Percentiles rank a stretch among this genome's conserved stretches.
phyloP scores from a whole-genome alignment of 2,329 filamentous ascomycete species.

The Volutella citrinella region DNA sequence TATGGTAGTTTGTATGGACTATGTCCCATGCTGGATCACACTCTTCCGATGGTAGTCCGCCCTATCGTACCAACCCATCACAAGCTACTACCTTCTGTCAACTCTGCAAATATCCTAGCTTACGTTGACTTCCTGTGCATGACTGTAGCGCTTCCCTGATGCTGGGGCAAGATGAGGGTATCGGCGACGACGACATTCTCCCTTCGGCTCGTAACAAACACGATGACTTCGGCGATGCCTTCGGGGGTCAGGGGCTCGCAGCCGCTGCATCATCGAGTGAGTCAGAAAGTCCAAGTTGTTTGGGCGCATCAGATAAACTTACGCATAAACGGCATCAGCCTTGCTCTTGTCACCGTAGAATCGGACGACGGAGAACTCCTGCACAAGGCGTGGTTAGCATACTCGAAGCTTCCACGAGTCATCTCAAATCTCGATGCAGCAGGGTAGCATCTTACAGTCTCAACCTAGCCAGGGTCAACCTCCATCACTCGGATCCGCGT shows the following conservation, averaged over 20 bases:
- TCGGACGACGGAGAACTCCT: constrained; percentile 87
- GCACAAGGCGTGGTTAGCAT: constrained; percentile 4
- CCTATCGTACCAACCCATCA: too few species aligned
- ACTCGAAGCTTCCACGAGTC: not conserved
- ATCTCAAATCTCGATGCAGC: too few species aligned
- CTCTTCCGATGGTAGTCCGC: too few species aligned
- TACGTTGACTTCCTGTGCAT: constrained; percentile 27
- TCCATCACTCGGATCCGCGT: constrained; percentile 81
- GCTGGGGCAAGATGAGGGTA: constrained; percentile 80
- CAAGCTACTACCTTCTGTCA: too few species aligned
- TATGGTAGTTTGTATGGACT: too few species aligned
- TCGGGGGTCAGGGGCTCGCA: constrained; percentile 82
- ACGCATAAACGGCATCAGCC: constrained; percentile 87
- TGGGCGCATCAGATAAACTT: constrained; percentile 30
- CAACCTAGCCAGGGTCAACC: constrained; percentile 88
- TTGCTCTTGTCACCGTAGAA: constrained; percentile 87
- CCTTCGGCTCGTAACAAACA: constrained; percentile 77
- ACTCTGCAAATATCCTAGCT: too few species aligned
- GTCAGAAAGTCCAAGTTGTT: accelerated
- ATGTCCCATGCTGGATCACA: too few species aligned
- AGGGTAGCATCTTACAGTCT: constrained; percentile 59
- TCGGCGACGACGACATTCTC: constrained; percentile 92
- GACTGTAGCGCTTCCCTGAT: constrained; percentile 61
- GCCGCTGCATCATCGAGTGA: constrained; percentile 44
- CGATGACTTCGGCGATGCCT: constrained; percentile 86